These are phyloP conservation scores for Phytophthora meadii DNA, from an alignment of 352 stramenopile genomes.

Conservation along the genomic window DNA sequence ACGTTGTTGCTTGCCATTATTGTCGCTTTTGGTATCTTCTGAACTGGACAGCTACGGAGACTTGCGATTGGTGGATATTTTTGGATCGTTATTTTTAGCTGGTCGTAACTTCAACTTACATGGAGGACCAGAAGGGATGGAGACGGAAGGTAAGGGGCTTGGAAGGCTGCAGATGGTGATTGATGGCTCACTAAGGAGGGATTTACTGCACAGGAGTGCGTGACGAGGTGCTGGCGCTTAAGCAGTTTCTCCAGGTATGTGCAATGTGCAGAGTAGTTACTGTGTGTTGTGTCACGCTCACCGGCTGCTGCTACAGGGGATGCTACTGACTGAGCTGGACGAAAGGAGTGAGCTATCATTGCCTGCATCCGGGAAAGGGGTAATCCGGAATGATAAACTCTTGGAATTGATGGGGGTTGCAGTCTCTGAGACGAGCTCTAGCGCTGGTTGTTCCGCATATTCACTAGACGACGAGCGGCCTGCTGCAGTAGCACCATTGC, in stretches of 20 bases:
- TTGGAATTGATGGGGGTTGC: conserved; percentile 28
- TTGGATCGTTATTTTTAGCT: conserved; percentile 25
- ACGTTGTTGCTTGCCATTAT: conserved; percentile 34
- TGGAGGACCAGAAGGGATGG: conserved; percentile 5
- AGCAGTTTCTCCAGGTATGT: conserved; percentile 40
- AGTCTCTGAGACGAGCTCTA: conserved; percentile 20
- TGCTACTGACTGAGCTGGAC: conserved; percentile 21
- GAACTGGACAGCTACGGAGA: conserved; percentile 8
- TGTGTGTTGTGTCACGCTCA: no score
- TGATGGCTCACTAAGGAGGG: neutral
- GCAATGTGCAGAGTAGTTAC: neutral
- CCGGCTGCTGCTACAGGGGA: conserved; percentile 2
- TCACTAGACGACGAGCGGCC: conserved; percentile 18
- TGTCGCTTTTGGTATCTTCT: conserved; percentile 7
- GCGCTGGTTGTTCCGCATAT: conserved; percentile 15
- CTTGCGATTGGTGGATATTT: conserved; percentile 33
- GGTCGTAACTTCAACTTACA: conserved; percentile 37
- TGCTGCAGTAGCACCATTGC: conserved; percentile 19
- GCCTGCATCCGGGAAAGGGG: conserved; percentile 3
- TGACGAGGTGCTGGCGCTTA: conserved; percentile 66
- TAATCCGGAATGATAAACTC: conserved; percentile 28
- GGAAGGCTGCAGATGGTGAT: neutral
- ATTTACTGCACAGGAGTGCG: conserved; percentile 41
- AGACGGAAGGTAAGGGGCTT: conserved; percentile 12
- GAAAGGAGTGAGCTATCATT: neutral